These are phyloP conservation scores for Otatea glauca DNA, from an alignment of 176 grass and related monocot species.

Conservation along the genomic window DNA sequence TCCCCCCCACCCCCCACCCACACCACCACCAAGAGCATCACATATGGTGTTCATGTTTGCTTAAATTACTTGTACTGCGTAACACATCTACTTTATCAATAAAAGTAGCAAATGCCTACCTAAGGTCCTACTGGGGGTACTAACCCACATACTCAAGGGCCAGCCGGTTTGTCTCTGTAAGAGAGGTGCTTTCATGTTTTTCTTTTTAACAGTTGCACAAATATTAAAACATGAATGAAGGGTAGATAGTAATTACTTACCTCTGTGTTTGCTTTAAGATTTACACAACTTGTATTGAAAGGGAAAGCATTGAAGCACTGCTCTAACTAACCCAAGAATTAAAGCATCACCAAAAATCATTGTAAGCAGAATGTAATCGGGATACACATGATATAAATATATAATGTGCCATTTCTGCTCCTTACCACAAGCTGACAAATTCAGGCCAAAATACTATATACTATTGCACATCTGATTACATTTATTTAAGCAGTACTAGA, in stretches of 20 bases:
- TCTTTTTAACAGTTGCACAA: too few relatives aligned
- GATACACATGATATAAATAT: background rate
- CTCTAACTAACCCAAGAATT: background rate
- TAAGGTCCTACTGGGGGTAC: background rate
- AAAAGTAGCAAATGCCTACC: background rate
- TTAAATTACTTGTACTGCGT: background rate
- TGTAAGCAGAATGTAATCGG: background rate
- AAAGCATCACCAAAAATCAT: background rate
- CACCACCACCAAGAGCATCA: too few relatives aligned
- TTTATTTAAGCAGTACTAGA: background rate
- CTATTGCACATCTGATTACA: background rate
- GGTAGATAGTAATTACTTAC: too few relatives aligned
- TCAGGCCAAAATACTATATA: conserved; percentile 3
- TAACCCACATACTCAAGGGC: background rate
- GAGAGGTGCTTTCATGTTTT: too few relatives aligned
- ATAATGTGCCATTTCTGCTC: background rate
- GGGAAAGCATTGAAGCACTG: too few relatives aligned
- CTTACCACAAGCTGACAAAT: background rate
- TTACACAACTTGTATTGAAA: too few relatives aligned
- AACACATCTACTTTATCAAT: background rate
- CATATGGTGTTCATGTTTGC: background rate
- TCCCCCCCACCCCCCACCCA: too few relatives aligned
- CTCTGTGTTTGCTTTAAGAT: too few relatives aligned
- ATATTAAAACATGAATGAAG: too few relatives aligned
- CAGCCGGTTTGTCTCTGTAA: conserved; percentile 16